Evolutionary conservation across 176 grass and related monocot species (phyloP).

Genomic region (Eleusine coracana): DNA sequence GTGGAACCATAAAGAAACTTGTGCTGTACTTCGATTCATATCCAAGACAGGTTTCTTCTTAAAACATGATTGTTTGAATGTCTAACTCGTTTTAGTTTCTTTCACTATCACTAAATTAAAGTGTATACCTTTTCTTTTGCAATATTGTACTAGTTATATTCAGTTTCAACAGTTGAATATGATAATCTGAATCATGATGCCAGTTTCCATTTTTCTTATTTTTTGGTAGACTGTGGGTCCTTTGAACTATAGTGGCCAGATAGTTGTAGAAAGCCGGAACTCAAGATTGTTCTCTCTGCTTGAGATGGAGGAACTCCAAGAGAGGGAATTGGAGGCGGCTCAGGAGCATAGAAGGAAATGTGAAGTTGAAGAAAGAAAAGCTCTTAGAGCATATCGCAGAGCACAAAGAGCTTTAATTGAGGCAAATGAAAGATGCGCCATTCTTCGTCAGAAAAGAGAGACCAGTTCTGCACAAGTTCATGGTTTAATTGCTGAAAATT

Average conservation of each 20-base stretch:
- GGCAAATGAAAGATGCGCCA: slow-evolving; percentile 83
- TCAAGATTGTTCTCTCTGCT: slow-evolving; percentile 65
- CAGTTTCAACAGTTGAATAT: neutral
- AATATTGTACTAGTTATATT: neutral
- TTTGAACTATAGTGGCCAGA: slow-evolving; percentile 42
- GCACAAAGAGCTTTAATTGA: slow-evolving; percentile 82
- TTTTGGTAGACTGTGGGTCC: slow-evolving; percentile 42
- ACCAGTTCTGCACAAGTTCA: slow-evolving; percentile 65
- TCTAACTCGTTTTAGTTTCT: slow-evolving; percentile 20
- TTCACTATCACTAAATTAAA: neutral
- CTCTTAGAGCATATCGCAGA: slow-evolving; percentile 83
- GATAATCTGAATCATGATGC: slow-evolving; percentile 18
- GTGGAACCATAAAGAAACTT: neutral
- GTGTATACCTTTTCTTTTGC: neutral
- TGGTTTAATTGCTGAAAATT: slow-evolving; percentile 63
- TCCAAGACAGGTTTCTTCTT: neutral
- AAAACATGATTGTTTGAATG: slow-evolving; percentile 19
- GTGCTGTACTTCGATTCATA: neutral
- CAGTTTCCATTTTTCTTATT: slow-evolving; percentile 5
- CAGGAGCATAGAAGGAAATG: slow-evolving; percentile 74
- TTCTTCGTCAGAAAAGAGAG: slow-evolving; percentile 83
- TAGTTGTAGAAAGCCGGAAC: slow-evolving; percentile 29
- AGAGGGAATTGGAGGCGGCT: slow-evolving; percentile 84
- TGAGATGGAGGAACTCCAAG: slow-evolving; percentile 80
- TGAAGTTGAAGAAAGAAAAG: slow-evolving; percentile 87